A percentile compares a stretch with the other conserved stretches of the same genome.
Evolutionary conservation across 2,329 filamentous ascomycete species (phyloP).

Genomic region (Onygena corvina): DNA sequence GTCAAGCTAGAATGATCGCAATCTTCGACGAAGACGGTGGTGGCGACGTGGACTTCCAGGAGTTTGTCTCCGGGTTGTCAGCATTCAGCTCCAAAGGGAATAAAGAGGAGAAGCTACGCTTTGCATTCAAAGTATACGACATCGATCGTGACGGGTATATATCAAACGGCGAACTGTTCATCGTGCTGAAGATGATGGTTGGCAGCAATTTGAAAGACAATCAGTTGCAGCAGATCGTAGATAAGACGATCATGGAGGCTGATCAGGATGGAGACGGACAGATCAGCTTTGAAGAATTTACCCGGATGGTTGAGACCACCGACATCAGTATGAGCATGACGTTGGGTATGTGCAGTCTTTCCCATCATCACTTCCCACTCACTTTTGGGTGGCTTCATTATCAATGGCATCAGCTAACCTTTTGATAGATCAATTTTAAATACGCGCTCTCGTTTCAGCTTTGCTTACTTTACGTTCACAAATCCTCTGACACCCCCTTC

Average conservation of each 20-base stretch:
- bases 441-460: no score
- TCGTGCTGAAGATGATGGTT: slow-evolving; percentile 99
- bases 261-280: slow-evolving; percentile 92
- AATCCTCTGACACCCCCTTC: no score
- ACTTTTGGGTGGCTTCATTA: background rate
- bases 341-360: slow-evolving; percentile 39
- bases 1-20: slow-evolving; percentile 74
- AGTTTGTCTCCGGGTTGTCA: slow-evolving; percentile 89
- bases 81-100: slow-evolving; percentile 97
- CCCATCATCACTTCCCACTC: background rate
- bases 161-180: slow-evolving; percentile 96
- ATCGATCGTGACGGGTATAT: slow-evolving; percentile 98
- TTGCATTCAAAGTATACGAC: slow-evolving; percentile 99
- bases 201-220: slow-evolving; percentile 98
- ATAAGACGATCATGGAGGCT: slow-evolving; percentile 99
- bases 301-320: slow-evolving; percentile 96
- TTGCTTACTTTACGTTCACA: no score
- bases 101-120: slow-evolving; percentile 95
- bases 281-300: slow-evolving; percentile 99
- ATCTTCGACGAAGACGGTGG: slow-evolving; percentile 98
- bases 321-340: slow-evolving; percentile 59
- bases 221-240: slow-evolving; percentile 95
- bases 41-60: slow-evolving; percentile 95
- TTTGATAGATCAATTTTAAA: slow-evolving; percentile 3
- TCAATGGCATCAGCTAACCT: background rate